These are phyloP conservation scores for Lipomyces japonicus DNA, from an alignment of 805 yeast genomes.

Conservation along the genomic window DNA sequence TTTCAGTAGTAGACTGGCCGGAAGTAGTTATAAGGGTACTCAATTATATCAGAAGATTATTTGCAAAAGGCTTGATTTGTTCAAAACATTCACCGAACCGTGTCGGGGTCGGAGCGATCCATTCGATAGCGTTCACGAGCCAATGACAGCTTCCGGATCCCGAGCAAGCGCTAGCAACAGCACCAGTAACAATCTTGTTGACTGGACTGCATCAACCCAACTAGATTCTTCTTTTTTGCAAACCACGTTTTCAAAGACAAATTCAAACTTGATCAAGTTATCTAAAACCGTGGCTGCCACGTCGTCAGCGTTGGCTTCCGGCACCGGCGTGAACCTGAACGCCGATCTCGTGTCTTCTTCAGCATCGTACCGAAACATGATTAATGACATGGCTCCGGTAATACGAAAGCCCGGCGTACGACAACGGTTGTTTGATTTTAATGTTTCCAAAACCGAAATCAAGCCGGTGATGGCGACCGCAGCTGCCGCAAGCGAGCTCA, in stretches of 20 bases:
- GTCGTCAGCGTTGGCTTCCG: conserved; percentile 36
- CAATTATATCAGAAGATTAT: no score
- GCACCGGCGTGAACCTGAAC: conserved; percentile 12
- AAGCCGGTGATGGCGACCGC: neutral
- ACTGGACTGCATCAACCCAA: no score
- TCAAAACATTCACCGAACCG: no score
- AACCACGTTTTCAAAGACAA: conserved; percentile 42
- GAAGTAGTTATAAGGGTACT: no score
- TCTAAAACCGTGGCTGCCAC: conserved; percentile 41
- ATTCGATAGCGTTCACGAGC: no score
- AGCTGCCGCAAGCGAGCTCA: neutral
- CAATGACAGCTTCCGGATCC: no score
- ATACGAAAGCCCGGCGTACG: conserved; percentile 42
- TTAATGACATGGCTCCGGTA: conserved; percentile 43
- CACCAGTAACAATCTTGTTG: no score
- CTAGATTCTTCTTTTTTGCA: no score
- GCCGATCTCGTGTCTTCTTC: conserved; percentile 39
- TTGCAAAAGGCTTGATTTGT: no score
- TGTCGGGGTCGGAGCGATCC: no score
- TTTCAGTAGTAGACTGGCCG: no score
- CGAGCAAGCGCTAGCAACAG: no score
- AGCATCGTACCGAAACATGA: conserved; percentile 45
- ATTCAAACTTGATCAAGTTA: conserved; percentile 38
- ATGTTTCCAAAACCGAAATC: neutral
- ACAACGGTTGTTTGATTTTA: conserved; percentile 39